A percentile compares a stretch with the other conserved stretches of the same genome.
phyloP scores from a whole-genome alignment of 306 rosid species.

The Prunus persica region Prunus_persica_NCBIv2 NC_034016.1:15518001-15518500 shows the following conservation, averaged over 20 bases:
- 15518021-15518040: background rate
- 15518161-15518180: background rate
- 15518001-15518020: no score
- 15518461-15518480: constrained; percentile 30
- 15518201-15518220: constrained; percentile 41
- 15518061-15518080: no score
- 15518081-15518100: no score
- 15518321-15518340: background rate
- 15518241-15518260: constrained; percentile 41
- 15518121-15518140: no score
- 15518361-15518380: background rate
- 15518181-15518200: constrained; percentile 34
- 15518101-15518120: no score
- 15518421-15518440: background rate
- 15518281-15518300: constrained; percentile 30
- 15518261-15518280: constrained; percentile 53
- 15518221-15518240: constrained; percentile 36
- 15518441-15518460: background rate
- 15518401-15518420: background rate
- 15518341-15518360: background rate
- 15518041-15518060: background rate
- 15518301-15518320: constrained; percentile 21
- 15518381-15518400: background rate
- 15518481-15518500: constrained; percentile 45
- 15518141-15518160: no score